A percentile compares a stretch with the other conserved stretches of the same genome.
These are phyloP conservation scores for Thozetella sp. DNA, from an alignment of 495 filamentous ascomycete genomes.

Conservation along the genomic window DNA sequence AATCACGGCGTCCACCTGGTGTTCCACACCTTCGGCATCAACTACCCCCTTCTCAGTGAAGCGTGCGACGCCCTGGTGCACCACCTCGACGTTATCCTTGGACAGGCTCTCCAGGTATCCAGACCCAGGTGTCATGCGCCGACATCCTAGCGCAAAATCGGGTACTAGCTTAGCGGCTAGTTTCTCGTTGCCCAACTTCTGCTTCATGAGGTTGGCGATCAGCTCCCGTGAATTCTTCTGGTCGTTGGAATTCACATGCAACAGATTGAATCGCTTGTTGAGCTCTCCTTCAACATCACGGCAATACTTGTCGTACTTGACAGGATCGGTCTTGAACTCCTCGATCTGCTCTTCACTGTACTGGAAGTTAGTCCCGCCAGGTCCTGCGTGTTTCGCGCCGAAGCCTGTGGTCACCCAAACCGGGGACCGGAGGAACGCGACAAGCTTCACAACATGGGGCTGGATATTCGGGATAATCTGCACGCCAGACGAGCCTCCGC, in stretches of 20 bases:
- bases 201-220: not conserved
- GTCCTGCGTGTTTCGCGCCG: not conserved
- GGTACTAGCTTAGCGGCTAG: not conserved
- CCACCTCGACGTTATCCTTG: not conserved
- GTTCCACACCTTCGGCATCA: conserved; percentile 38
- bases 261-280: not conserved
- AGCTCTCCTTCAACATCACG: not conserved
- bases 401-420: conserved; percentile 46
- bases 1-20: conserved; percentile 51
- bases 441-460: conserved; percentile 21
- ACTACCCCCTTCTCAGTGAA: conserved; percentile 50
- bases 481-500: conserved; percentile 36
- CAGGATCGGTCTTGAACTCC: not conserved
- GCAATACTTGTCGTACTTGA: not conserved
- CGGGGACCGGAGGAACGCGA: conserved; percentile 55
- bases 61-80: conserved; percentile 22
- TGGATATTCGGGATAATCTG: conserved; percentile 51
- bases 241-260: not conserved
- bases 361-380: not conserved
- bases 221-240: not conserved
- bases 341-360: not conserved
- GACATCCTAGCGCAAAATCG: not conserved
- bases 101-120: not conserved
- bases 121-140: not conserved
- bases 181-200: not conserved